Conservation (phyloP, 495 filamentous ascomycete genomes). For the Bombardia bombarda region DNA sequence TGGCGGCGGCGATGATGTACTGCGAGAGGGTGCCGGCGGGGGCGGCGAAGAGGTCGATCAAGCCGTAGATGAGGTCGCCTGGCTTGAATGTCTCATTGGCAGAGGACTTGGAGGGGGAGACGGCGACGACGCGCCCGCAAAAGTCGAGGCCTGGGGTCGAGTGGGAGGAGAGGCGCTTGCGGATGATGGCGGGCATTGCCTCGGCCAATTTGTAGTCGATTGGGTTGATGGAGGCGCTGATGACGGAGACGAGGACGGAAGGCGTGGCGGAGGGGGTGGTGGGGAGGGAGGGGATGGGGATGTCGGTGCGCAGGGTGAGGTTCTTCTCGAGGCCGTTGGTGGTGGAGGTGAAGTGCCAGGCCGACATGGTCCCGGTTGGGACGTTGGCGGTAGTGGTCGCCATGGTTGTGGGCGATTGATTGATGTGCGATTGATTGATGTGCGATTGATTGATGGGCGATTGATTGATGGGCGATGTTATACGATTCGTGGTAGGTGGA, state of each 20-base stretch:
- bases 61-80: constrained; percentile 54
- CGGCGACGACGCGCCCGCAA: constrained; percentile 47
- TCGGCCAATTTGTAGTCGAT: constrained; percentile 64
- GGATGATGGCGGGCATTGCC: constrained; percentile 33
- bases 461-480: neutral
- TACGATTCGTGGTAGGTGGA: neutral
- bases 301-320: constrained; percentile 39
- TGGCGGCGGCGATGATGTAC: constrained; percentile 33
- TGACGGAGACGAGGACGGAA: constrained; percentile 48
- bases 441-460: neutral
- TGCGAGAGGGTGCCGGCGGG: constrained; percentile 48
- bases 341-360: constrained; percentile 53
- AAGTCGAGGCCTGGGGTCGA: constrained; percentile 58
- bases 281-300: constrained; percentile 29
- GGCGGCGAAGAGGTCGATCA: constrained; percentile 21
- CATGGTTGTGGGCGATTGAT: neutral
- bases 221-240: constrained; percentile 54
- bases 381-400: neutral
- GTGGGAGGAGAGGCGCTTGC: no score
- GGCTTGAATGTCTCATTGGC: constrained; percentile 25
- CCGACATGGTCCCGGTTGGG: constrained; percentile 47
- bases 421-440: neutral
- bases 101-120: constrained; percentile 29
- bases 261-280: constrained; percentile 31
- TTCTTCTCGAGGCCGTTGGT: constrained; percentile 47